Conservation (phyloP, 805 yeast species). For the Candida pseudofarinosa region DNA sequence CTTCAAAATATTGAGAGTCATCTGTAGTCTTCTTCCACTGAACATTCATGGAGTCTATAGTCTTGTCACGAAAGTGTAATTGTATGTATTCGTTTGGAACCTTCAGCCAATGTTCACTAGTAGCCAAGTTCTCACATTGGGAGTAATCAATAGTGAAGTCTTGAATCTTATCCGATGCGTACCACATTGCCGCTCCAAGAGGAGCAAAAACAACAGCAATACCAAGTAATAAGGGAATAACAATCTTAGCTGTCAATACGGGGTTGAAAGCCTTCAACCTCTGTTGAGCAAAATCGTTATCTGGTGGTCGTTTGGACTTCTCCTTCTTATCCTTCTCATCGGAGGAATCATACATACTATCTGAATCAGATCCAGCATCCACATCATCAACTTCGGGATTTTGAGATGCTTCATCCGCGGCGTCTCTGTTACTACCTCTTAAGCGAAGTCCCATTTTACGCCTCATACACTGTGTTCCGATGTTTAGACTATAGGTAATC, state of each 20-base stretch:
- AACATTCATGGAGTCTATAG: conserved; percentile 16
- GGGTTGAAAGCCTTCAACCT: conserved; percentile 76
- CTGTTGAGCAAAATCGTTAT: conserved; percentile 75
- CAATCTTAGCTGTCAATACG: conserved; percentile 85
- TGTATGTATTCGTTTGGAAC: conserved; percentile 37
- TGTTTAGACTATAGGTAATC: neutral
- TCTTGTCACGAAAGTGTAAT: conserved; percentile 29
- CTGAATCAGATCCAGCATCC: conserved; percentile 19
- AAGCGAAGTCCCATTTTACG: neutral
- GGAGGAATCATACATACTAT: conserved; percentile 43
- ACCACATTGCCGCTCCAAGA: conserved; percentile 46
- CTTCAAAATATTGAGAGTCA: conserved; percentile 43
- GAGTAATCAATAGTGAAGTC: conserved; percentile 40
- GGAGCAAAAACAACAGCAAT: conserved; percentile 67
- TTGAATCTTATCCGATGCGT: conserved; percentile 35
- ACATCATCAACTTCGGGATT: conserved; percentile 1
- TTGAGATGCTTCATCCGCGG: neutral
- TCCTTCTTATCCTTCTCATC: conserved; percentile 38
- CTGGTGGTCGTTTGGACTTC: conserved; percentile 62
- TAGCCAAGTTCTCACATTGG: conserved; percentile 36
- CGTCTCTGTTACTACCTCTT: neutral
- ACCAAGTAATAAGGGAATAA: conserved; percentile 74
- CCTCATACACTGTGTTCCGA: neutral
- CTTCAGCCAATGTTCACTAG: conserved; percentile 26
- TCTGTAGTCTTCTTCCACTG: conserved; percentile 37